Base-by-base conservation (phyloP, 345 rosid species). In the Sapria himalayana region DNA sequence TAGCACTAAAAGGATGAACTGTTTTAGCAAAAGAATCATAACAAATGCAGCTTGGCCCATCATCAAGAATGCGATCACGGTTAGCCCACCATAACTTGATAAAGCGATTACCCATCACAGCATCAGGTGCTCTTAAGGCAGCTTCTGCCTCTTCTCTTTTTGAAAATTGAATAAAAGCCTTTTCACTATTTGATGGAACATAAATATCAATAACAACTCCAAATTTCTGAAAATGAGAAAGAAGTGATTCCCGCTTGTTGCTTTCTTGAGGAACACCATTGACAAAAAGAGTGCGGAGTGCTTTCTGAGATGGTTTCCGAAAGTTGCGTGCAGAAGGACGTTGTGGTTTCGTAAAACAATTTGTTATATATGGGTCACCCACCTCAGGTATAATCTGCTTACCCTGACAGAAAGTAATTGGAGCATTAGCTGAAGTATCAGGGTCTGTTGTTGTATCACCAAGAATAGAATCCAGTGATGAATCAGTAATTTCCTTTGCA, bases 81-180 rank as follows among this genome's bases (percentile, higher is more conserved):
- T 89, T 89, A 37, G 99, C 95, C 99, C 99, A 89, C 81, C 81
- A 77, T 40, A 89, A 71, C 64, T 73, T 89, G 64, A 89, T 76
- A 63, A 89, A 89, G 38, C 94, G 93, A 61, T 89, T 89, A 40
- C 94, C 98, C 98, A 89, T 89, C 39, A 89, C 93, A 56, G 94
- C 98, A 74, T 89, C 94, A 53, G 94, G 98, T 46, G 98, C 71
- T 57, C 50, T 67, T 37, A 89, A 66, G 51, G 94, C 98, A 62
- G 94, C 82, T 59, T 89, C 98, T 32, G 94, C 94, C 52, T 79
- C 93, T 61, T 89, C 95, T 45, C 86, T 77, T 49, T 58, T 84
- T 2, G 92, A 82, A 63, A 84, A 89, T 60, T 89, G 99, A 22
- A 89, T 79, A 69, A 84, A 89, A 51, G 99, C 99, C 40, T 81